These are phyloP conservation scores for Kwoniella sp. DNA, from an alignment of 768 basidiomycete genomes.

Conservation along the genomic window DNA sequence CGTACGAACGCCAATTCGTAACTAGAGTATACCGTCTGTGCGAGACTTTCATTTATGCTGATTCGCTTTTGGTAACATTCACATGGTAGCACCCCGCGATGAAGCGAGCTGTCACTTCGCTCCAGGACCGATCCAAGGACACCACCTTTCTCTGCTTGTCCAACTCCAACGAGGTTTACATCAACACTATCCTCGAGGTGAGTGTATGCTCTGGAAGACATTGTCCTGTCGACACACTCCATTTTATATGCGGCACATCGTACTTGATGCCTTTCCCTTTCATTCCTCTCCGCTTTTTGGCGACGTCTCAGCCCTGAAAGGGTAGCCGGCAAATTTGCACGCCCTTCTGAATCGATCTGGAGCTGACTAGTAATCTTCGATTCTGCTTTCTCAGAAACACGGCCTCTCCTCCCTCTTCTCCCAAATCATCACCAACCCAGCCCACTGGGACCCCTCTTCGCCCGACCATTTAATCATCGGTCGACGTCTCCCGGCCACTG, in stretches of 20 bases:
- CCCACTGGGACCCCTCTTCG: slow-evolving; percentile 72
- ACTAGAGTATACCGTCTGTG: too few relatives aligned
- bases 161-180: slow-evolving; percentile 90
- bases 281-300: too few relatives aligned
- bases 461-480: slow-evolving; percentile 67
- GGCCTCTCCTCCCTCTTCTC: slow-evolving; percentile 72
- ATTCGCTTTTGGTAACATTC: too few relatives aligned
- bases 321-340: too few relatives aligned
- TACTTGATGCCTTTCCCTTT: too few relatives aligned
- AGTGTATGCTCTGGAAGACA: slow-evolving; percentile 13
- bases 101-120: slow-evolving; percentile 77
- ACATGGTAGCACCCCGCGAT: slow-evolving; percentile 85
- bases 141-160: slow-evolving; percentile 87
- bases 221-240: too few relatives aligned
- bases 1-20: too few relatives aligned
- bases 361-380: neutral
- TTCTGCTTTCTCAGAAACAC: slow-evolving; percentile 64
- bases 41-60: too few relatives aligned
- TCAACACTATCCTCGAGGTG: slow-evolving; percentile 83
- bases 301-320: too few relatives aligned
- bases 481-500: slow-evolving; percentile 72
- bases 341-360: neutral
- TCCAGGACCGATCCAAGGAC: slow-evolving; percentile 69
- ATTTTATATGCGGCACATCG: too few relatives aligned
- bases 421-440: slow-evolving; percentile 89